phyloP scores from a whole-genome alignment of 768 basidiomycete species.

The Kwoniella pini region DNA sequence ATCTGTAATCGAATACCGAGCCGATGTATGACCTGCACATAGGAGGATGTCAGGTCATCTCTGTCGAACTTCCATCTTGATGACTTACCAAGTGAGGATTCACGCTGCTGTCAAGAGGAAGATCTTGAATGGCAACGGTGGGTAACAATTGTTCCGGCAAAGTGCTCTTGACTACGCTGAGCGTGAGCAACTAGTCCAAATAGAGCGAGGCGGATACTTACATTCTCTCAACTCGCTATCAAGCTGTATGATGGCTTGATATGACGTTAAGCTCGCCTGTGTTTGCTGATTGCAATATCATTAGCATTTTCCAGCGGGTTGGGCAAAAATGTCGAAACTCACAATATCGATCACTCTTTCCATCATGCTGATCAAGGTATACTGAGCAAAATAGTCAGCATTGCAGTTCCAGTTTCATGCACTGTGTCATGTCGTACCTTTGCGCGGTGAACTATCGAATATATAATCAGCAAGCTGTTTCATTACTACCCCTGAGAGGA shows the following conservation, averaged over 20 bases:
- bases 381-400: conserved; percentile 24
- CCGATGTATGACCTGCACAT: conserved; percentile 48
- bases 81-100: conserved; percentile 47
- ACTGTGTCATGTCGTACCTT: conserved; percentile 16
- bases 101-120: conserved; percentile 40
- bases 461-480: conserved; percentile 6
- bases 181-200: no score
- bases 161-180: conserved; percentile 45
- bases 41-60: not conserved
- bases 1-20: conserved; percentile 48
- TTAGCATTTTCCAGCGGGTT: not conserved
- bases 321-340: not conserved
- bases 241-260: conserved; percentile 36
- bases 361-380: conserved; percentile 38
- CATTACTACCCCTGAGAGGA: not conserved
- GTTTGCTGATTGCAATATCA: conserved; percentile 36
- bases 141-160: conserved; percentile 46
- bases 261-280: conserved; percentile 37
- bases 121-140: conserved; percentile 31
- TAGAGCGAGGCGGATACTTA: no score
- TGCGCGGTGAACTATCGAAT: conserved; percentile 26
- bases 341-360: conserved; percentile 50
- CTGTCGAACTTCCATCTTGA: not conserved
- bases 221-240: conserved; percentile 46
- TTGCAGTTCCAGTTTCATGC: not conserved